phyloP scores from a whole-genome alignment of 1,284 basidiomycete species.

The Cryptococcus hybrid region DNA sequence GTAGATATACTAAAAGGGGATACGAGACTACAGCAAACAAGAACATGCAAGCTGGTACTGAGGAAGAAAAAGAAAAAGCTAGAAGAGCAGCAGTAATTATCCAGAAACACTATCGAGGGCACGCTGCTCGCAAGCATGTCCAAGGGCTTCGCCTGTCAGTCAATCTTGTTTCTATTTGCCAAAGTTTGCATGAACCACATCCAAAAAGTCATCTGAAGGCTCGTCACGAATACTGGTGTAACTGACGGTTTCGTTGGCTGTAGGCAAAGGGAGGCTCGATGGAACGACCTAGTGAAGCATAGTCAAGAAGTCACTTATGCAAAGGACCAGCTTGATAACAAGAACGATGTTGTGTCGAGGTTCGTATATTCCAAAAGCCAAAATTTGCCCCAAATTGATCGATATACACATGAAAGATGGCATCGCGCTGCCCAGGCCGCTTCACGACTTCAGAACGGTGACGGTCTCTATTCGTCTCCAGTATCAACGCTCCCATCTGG shows the following conservation, averaged over 20 bases:
- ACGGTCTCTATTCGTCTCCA: slow-evolving; percentile 20
- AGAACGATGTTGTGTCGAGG: slow-evolving; percentile 34
- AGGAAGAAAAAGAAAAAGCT: background rate
- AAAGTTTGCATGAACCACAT: background rate
- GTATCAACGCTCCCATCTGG: slow-evolving; percentile 1
- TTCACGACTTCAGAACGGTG: slow-evolving; percentile 24
- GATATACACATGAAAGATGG: slow-evolving; percentile 18
- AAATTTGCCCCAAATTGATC: background rate
- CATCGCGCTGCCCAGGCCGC: slow-evolving; percentile 26
- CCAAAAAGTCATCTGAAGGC: no score
- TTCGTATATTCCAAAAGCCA: slow-evolving; percentile 4
- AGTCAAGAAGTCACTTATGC: slow-evolving; percentile 18
- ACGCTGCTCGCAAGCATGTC: slow-evolving; percentile 13
- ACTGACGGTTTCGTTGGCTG: background rate
- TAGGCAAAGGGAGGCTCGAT: slow-evolving; percentile 19
- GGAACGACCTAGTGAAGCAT: slow-evolving; percentile 31
- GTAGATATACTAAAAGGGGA: background rate
- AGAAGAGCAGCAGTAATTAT: slow-evolving; percentile 13
- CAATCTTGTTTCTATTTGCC: background rate
- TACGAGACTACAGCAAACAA: background rate
- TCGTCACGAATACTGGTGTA: no score
- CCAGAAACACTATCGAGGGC: slow-evolving; percentile 20
- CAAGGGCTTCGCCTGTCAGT: slow-evolving; percentile 17
- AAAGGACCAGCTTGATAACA: slow-evolving; percentile 26
- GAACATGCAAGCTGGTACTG: background rate